Evolutionary conservation across 768 basidiomycete species (phyloP), one percentile per base, ranked within the genome.

Genomic region (Mycena rebaudengoi): DNA sequence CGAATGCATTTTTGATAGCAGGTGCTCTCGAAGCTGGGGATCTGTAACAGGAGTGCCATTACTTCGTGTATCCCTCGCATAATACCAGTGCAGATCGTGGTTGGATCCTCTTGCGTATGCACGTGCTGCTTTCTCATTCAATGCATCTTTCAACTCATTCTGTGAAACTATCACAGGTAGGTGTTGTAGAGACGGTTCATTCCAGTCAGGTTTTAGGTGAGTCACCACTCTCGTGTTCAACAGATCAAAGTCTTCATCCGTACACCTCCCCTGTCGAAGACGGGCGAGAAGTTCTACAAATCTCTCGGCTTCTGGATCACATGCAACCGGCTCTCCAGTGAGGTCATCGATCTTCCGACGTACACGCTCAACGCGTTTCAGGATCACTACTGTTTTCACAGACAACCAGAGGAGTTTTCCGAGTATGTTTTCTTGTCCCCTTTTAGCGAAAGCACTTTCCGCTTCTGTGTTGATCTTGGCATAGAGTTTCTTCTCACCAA

Each of bases 141-240:
- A 46, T 0, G 71, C 71, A 58, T 81, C 80, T 55, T 81, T 81
- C 0, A 63, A 41, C 0, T 66, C 73, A 69, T 82, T 82, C 2
- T 74, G 71, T 1, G 67, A 71, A 1, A 82, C 77, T 56, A 83
- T 79, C 7, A 80, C 67, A 0, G 79, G 78, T 0, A 73, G 70
- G 10, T 70, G 11, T 12, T 26, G 21, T 79, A 78, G 79, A 14
- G 57, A 21, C 0, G 29, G 12, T 5, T 50, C 12, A 0, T n/a
- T 20, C 60, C 49, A 64, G 13, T 73, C n/a, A 3, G 60, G 37
- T 0, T 30, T 23, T 0, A 48, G 23, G 5, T 60, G 53, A 2
- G 46, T 16, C 0, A 78, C 13, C 0, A 73, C 1, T 16, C 73
- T 46, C 2, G 62, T 23, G 0, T 59, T 54, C 0, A 79, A 40